Base-by-base conservation (phyloP, 495 filamentous ascomycete species). In the Xylaria curta region DNA sequence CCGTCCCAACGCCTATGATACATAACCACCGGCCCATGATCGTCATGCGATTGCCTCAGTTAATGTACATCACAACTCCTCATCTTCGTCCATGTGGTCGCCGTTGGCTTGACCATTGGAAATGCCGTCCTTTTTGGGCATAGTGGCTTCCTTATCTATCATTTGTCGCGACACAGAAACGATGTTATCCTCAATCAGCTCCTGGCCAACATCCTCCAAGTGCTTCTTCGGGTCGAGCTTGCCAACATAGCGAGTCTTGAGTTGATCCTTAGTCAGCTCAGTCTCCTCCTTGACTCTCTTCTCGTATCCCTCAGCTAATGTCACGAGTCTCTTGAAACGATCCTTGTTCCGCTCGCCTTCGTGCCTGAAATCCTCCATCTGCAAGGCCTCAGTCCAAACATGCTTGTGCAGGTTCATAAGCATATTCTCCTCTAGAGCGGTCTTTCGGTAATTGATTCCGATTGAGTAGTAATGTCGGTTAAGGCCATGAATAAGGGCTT, bases 191-290 rank as follows among this genome's bases (percentile, higher is more conserved):
- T 99, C 96, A 76, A 99, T 98, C 68, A 98, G 88, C 76, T 93
- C 89, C 83, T 97, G 95, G 71, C 97, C 96, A 68, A 99, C 91
- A 76, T 97, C 94, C 82, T 98, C 96, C 78, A 99, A 85, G 80
- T 99, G 96, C 87, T 99, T 99, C 91, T 99, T 99, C 38, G 96
- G 96, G 78, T 99, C 96, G 76, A 98, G 89, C 85, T 98, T 98
- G 79, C 96, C 96, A 59, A 99, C 96, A 82, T 99, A 99, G 89
- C 96, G 90, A 65, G 96, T 99, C 90, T 98, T 97, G 68, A 99
- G 85, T 78, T 98, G 95, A 38, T 99, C 96, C 87, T 97, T 97
- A 51, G 90, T 97, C 80, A 99, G 83, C 83, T 97, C 94, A 33
- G 92, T 95, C 86, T 99, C 96, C 85, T 98, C 97, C 86, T 97